Evolutionary conservation across 2,329 filamentous ascomycete species (phyloP).

Genomic region (Scedosporium apiospermum): DNA sequence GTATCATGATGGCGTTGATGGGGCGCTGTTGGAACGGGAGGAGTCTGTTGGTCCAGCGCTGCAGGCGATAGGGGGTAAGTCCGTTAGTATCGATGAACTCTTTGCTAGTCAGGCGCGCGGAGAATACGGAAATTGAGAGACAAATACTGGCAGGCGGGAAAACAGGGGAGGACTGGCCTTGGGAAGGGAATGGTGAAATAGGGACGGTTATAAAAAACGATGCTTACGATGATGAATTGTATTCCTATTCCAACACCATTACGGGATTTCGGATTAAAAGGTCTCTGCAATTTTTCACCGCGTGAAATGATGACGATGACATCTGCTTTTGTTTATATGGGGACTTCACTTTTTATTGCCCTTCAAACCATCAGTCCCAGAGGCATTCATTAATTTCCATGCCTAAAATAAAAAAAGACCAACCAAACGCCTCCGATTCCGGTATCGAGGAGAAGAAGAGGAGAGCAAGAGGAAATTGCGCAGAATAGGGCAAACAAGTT

Average conservation of each 20-base stretch:
- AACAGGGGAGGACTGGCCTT: background rate
- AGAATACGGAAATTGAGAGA: conserved; percentile 9
- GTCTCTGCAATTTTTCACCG: background rate
- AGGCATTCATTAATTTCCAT: background rate
- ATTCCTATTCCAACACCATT: background rate
- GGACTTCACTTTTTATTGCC: background rate
- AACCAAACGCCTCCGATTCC: background rate
- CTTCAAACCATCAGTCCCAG: background rate
- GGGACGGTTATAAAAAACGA: background rate
- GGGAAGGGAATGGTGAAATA: background rate
- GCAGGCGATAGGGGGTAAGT: conserved; percentile 30
- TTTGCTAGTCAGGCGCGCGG: conserved; percentile 25
- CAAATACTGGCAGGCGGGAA: background rate
- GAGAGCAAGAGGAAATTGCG: background rate
- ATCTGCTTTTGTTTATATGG: conserved; percentile 1
- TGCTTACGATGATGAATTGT: background rate
- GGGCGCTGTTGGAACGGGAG: conserved; percentile 1
- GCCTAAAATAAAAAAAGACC: background rate
- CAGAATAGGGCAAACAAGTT: no score
- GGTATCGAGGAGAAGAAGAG: background rate
- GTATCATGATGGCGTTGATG: background rate
- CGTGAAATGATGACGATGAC: background rate
- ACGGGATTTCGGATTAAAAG: background rate
- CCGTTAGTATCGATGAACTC: conserved; percentile 34
- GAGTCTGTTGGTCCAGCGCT: conserved; percentile 26